Base-by-base conservation (phyloP, 139 green algal species). In the Coccomyxa sp. region DNA sequence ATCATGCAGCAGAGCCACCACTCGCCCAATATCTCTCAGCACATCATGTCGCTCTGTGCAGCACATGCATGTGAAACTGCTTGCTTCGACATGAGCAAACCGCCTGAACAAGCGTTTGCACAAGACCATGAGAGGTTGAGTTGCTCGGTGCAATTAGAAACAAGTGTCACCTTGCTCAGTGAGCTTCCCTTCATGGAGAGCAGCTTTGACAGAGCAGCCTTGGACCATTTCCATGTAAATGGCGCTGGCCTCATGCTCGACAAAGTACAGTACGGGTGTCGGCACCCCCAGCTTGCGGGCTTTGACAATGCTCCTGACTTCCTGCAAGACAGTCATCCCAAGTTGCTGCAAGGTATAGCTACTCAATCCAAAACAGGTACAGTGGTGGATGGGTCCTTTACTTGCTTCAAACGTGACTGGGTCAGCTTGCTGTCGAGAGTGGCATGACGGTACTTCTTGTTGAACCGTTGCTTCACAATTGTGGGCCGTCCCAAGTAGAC, bases 401-500 rank as follows among this genome's bases (percentile, higher is more conserved):
- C 81, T 82, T 86, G 85, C 21, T 86, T 93, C 4, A 96, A 81
- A 3, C 95, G 84, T 57, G 82, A 79, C 10, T 77, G 60, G 1
- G 94, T 98, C 9, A 98, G 86, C 71, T 93, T 93, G 30, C 68
- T 68, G 85, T 98, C 94, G n/a, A 98, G 84, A 4, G 79, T 71
- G 0, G 92, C 88, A 68, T 96, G 93, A 10, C 95, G 89, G 79
- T 98, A 98, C 77, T 88, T 87, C 79, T 98, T 98, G 75, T 76
- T 90, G 85, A 98, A 98, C 12, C 95, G 86, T 82, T 98, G 88
- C 86, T 98, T 98, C 1, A 96, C 68, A 31, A 98, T 92, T 67
- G 83, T 83, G 1, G 79, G 77, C 0, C 86, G 86, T 1, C 83
- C 88, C 27, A 93, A 67, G 63, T 94, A 93, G 3, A 27, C 38